Base-by-base conservation (phyloP, 495 filamentous ascomycete species). In the Aspergillus olivimuriae region DNA sequence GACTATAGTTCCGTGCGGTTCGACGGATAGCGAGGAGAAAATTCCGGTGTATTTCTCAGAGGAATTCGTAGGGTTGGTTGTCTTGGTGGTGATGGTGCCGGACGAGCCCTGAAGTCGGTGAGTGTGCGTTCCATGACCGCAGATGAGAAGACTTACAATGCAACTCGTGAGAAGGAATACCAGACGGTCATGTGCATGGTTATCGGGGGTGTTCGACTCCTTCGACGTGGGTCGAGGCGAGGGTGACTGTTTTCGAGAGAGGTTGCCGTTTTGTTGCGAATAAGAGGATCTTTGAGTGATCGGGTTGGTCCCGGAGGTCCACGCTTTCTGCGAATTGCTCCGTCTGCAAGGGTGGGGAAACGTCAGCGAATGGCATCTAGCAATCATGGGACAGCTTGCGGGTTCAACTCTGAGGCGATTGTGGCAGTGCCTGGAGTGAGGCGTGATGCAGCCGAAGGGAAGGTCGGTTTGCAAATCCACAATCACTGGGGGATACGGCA, bases 21-120 rank as follows among this genome's bases (percentile, higher is more conserved):
- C 78, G 14, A 83, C 59, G 34, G 69, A 71, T 4, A 74, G 77
- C 30, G 77, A 77, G 32, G 75, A 77, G 57, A 84, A 85, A 44
- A 82, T 76, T 50, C 86, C 87, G 32, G 78, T 78, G 63, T 80
- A 92, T 49, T 82, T 78, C 43, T 88, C 84, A 46, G 83, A 82
- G 53, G 68, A 80, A 51, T 78, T 79, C 12, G 84, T 75, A 11
- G 78, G 83, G 51, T 94, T 69, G 20, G 75, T 79, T 53, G 68
- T 80, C 51, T 78, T 79, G 11, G 84, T 75, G 11, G 78, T 84
- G 51, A 94, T 69, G 20, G 75, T 79, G 40, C 84, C 73, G 44
- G 68, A 65, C 45, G 80, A 69, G 48, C 86, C 87, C 88, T 94
- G 57, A 8, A 49, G 42, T 47, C 53, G 34, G 58, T 57, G 21